These are phyloP conservation scores for Diaporthe sp. DNA, from an alignment of 2,329 filamentous ascomycete genomes.

Conservation along the genomic window DNA sequence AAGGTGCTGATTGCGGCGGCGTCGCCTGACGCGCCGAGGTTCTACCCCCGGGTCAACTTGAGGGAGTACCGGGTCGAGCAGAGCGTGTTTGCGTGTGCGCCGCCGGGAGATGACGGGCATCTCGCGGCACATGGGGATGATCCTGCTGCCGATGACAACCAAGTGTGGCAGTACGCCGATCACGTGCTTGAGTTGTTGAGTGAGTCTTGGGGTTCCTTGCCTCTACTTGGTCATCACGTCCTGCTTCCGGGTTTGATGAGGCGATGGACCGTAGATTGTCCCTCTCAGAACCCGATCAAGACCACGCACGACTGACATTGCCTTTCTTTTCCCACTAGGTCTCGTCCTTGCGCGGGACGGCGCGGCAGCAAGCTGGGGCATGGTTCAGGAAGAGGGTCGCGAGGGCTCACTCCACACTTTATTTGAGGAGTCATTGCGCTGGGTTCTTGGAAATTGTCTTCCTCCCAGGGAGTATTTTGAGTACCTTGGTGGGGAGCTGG, in stretches of 20 bases:
- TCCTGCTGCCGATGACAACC: neutral
- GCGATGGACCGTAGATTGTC: neutral
- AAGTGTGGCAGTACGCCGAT: constrained; percentile 16
- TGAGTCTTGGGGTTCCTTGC: neutral
- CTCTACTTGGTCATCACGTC: neutral
- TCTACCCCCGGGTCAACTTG: constrained; percentile 12
- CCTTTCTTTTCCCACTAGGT: neutral
- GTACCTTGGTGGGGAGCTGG: neutral
- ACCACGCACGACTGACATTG: neutral
- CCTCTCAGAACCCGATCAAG: neutral
- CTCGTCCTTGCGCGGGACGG: constrained; percentile 22
- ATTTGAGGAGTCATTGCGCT: neutral
- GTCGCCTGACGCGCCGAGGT: constrained; percentile 27
- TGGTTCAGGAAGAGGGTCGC: constrained; percentile 19
- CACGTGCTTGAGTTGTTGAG: constrained; percentile 24
- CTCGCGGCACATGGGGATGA: neutral
- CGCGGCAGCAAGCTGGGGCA: neutral
- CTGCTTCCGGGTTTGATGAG: neutral
- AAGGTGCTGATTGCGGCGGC: constrained; percentile 17
- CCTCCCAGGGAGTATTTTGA: neutral
- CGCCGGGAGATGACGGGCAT: neutral
- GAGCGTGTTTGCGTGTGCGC: constrained; percentile 24
- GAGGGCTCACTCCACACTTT: neutral
- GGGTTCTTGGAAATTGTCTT: neutral
- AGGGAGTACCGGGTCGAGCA: constrained; percentile 27